These are phyloP conservation scores for Gentiana dahurica DNA, from an alignment of 257 asterid genomes.

Conservation along the genomic window DNA sequence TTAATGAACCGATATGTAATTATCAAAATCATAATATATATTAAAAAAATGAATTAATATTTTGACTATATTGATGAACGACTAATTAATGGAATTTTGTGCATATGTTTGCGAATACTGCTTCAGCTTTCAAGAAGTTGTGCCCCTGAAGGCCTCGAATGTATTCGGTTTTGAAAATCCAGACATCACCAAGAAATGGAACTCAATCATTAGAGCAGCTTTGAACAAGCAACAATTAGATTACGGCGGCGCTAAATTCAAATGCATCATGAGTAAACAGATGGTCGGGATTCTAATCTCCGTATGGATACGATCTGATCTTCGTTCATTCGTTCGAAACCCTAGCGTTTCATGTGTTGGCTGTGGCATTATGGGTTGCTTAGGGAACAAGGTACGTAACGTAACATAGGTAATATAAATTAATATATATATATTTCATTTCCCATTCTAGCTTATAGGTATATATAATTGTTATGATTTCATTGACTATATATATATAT, in stretches of 20 bases:
- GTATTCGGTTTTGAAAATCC: slow-evolving; percentile 39
- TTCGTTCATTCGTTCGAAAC: slow-evolving; percentile 24
- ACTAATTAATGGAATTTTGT: too few species aligned
- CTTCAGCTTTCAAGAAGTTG: slow-evolving; percentile 60
- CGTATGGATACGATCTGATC: slow-evolving; percentile 50
- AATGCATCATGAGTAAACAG: slow-evolving; percentile 53
- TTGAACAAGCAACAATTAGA: slow-evolving; percentile 18
- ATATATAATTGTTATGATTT: too few species aligned
- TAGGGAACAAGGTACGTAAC: slow-evolving; percentile 46
- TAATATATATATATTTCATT: too few species aligned
- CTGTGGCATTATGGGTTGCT: slow-evolving; percentile 60
- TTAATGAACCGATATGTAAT: too few species aligned
- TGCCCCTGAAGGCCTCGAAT: slow-evolving; percentile 36
- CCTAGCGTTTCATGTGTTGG: slow-evolving; percentile 60
- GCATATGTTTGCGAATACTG: too few species aligned
- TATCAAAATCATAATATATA: too few species aligned
- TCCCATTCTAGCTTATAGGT: too few species aligned
- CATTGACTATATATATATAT: too few species aligned
- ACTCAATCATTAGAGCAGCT: slow-evolving; percentile 34
- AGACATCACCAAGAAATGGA: slow-evolving; percentile 32
- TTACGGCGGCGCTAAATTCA: slow-evolving; percentile 10
- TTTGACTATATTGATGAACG: too few species aligned
- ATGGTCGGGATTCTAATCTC: slow-evolving; percentile 62
- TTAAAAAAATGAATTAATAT: too few species aligned
- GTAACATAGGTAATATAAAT: too few species aligned